These are phyloP conservation scores for Trapa incisa DNA, from an alignment of 345 rosid species.

Conservation along the genomic window DNA sequence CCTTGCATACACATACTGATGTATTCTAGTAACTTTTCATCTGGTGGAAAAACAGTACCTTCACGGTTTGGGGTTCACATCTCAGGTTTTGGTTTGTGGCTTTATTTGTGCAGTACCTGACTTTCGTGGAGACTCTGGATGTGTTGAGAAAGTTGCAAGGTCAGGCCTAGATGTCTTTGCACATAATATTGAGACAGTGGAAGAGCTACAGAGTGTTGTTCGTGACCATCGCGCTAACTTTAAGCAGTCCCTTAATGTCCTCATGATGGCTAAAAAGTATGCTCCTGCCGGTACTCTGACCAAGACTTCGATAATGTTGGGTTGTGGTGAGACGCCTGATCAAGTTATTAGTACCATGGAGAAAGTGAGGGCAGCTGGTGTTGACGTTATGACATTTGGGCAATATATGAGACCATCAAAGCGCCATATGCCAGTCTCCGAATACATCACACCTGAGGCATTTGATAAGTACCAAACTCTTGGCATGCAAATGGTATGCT, in stretches of 20 bases:
- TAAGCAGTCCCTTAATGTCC: slow-evolving; percentile 84
- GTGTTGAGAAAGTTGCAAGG: slow-evolving; percentile 77
- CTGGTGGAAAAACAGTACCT: not conserved
- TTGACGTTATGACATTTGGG: slow-evolving; percentile 97
- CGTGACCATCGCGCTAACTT: slow-evolving; percentile 94
- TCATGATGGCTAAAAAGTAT: slow-evolving; percentile 64
- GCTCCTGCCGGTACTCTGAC: slow-evolving; percentile 79
- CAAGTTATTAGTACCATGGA: slow-evolving; percentile 87
- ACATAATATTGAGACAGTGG: slow-evolving; percentile 98
- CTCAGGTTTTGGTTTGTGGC: slow-evolving; percentile 4
- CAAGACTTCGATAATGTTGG: slow-evolving; percentile 90
- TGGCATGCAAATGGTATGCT: slow-evolving; percentile 90
- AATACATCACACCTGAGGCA: slow-evolving; percentile 87
- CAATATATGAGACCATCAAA: slow-evolving; percentile 98
- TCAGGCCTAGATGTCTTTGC: slow-evolving; percentile 89
- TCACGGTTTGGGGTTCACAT: not conserved
- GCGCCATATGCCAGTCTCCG: slow-evolving; percentile 94
- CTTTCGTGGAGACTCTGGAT: slow-evolving; percentile 67
- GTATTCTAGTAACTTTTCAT: not conserved
- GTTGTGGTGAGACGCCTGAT: slow-evolving; percentile 98
- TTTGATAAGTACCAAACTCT: slow-evolving; percentile 65
- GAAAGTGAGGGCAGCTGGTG: slow-evolving; percentile 87
- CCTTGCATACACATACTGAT: not conserved
- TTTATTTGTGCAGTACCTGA: slow-evolving; percentile 61
- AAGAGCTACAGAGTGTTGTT: slow-evolving; percentile 84